Evolutionary conservation across 2,329 filamentous ascomycete species (phyloP).

Genomic region (Pestalotiopsis sp.): DNA sequence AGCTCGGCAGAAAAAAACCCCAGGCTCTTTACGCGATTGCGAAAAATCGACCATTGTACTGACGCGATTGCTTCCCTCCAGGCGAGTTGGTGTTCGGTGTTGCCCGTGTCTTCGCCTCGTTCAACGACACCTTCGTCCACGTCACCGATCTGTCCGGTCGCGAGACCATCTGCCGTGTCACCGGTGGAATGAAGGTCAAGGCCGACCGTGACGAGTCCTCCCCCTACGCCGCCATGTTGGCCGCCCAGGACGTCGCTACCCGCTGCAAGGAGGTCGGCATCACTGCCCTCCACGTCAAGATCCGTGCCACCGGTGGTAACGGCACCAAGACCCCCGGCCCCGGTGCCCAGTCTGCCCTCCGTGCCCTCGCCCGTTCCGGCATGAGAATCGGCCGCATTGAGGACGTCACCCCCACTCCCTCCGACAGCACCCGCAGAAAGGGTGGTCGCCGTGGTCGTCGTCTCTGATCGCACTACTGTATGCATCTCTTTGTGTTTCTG

Average conservation of each 20-base stretch:
- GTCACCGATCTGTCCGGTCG: slow-evolving; percentile 97
- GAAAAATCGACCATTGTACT: slow-evolving; percentile 3
- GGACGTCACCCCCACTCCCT: slow-evolving; percentile 98
- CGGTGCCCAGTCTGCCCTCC: slow-evolving; percentile 98
- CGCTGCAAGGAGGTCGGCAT: slow-evolving; percentile 75
- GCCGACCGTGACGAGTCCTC: slow-evolving; percentile 99
- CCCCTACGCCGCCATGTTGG: slow-evolving; percentile 99
- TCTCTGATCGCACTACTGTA: slow-evolving; percentile 71
- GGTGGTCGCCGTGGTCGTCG: slow-evolving; percentile 99
- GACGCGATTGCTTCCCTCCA: slow-evolving; percentile 38
- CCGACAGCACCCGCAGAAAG: slow-evolving; percentile 99
- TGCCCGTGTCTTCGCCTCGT: slow-evolving; percentile 96
- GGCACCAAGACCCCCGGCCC: slow-evolving; percentile 99
- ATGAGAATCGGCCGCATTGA: slow-evolving; percentile 99
- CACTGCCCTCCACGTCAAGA: slow-evolving; percentile 99
- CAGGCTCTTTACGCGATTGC: slow-evolving; percentile 21
- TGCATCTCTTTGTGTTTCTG: slow-evolving; percentile 12
- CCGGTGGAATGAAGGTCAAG: slow-evolving; percentile 99
- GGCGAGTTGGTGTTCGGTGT: slow-evolving; percentile 98
- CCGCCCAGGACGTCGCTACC: slow-evolving; percentile 94
- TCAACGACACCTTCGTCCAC: slow-evolving; percentile 95
- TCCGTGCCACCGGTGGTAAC: slow-evolving; percentile 98
- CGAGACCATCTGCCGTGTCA: slow-evolving; percentile 99
- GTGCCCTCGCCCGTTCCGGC: slow-evolving; percentile 96
- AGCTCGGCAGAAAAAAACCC: neutral